phyloP scores from a whole-genome alignment of 2,329 filamentous ascomycete genomes.

The Hortaea sp. region DNA sequence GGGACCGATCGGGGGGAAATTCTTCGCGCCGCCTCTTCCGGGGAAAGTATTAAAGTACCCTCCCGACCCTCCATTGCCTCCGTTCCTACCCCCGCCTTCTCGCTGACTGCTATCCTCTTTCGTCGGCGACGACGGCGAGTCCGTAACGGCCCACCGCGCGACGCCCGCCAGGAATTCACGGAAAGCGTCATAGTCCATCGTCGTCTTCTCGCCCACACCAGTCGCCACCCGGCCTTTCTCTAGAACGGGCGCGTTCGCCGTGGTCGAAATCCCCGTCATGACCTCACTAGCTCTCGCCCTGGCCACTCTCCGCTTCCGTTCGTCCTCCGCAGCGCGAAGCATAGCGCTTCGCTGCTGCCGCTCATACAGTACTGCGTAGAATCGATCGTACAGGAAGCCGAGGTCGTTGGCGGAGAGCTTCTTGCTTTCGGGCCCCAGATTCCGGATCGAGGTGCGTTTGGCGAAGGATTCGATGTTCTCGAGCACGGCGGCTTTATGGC shows the following conservation, averaged over 20 bases:
- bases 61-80: conserved; percentile 23
- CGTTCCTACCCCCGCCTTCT: conserved; percentile 24
- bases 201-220: conserved; percentile 67
- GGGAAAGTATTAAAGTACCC: conserved; percentile 40
- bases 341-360: conserved; percentile 73
- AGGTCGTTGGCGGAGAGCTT: conserved; percentile 76
- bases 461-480: conserved; percentile 96
- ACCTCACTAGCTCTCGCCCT: conserved; percentile 41
- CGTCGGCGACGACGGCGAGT: conserved; percentile 57
- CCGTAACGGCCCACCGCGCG: conserved; percentile 85
- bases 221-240: conserved; percentile 82
- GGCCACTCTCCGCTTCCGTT: conserved; percentile 56
- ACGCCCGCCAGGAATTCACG: conserved; percentile 81
- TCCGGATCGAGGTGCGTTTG: conserved; percentile 90
- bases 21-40: conserved; percentile 8
- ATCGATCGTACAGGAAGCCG: conserved; percentile 83
- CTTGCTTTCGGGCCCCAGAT: conserved; percentile 93
- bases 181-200: conserved; percentile 97
- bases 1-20: conserved; percentile 29
- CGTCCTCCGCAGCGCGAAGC: conserved; percentile 54
- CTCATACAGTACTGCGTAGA: conserved; percentile 86
- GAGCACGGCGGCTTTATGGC: conserved; percentile 88
- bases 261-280: conserved; percentile 36
- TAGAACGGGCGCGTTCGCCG: conserved; percentile 34
- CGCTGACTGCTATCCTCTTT: conserved; percentile 39